phyloP scores from a whole-genome alignment of 2,329 filamentous ascomycete species.

The Ascosphaera pollenicola region DNA sequence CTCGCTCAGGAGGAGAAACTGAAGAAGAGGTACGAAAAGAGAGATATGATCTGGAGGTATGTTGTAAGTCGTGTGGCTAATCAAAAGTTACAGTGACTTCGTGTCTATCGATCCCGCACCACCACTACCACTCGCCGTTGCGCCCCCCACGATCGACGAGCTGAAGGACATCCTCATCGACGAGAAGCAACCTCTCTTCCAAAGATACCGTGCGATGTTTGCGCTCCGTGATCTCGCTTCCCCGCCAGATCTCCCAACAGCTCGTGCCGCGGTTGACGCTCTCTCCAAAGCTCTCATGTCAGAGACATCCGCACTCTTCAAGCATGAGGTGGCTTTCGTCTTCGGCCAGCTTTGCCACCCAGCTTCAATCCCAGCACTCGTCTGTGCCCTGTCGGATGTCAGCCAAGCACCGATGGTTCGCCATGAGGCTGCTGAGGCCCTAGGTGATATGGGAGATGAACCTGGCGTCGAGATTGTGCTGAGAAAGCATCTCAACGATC shows the following conservation, averaged over 20 bases:
- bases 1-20: constrained; percentile 52
- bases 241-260: constrained; percentile 74
- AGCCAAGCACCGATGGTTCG: constrained; percentile 89
- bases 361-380: constrained; percentile 82
- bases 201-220: constrained; percentile 96
- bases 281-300: constrained; percentile 57
- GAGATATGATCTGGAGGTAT: constrained; percentile 2
- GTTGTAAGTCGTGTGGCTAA: background rate
- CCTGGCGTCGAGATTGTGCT: constrained; percentile 76
- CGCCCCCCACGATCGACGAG: constrained; percentile 43
- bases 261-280: constrained; percentile 65
- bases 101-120: constrained; percentile 89
- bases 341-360: constrained; percentile 93
- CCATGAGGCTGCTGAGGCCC: constrained; percentile 88
- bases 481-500: constrained; percentile 65
- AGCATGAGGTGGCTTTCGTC: constrained; percentile 95
- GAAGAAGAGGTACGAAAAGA: constrained; percentile 44
- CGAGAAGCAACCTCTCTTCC: constrained; percentile 57
- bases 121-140: constrained; percentile 49
- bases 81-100: constrained; percentile 46
- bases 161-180: constrained; percentile 62
- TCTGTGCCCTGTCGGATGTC: constrained; percentile 51
- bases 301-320: constrained; percentile 78
- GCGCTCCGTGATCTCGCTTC: constrained; percentile 85
- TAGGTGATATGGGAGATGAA: constrained; percentile 84